These are phyloP conservation scores for Cryptococcus depauperatus DNA, from an alignment of 1,284 basidiomycete genomes.

Conservation along the genomic window DNA sequence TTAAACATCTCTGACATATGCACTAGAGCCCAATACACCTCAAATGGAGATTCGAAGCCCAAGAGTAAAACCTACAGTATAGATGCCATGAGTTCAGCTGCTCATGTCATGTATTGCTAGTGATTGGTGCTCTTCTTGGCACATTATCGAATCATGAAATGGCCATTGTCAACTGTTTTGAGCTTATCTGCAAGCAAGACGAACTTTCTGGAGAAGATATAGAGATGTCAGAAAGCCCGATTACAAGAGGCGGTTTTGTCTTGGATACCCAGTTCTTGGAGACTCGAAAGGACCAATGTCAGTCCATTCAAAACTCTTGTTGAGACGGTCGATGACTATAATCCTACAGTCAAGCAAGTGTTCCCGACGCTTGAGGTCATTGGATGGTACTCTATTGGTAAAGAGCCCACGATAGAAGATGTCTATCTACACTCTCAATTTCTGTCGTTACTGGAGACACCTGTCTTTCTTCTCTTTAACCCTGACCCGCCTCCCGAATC, in stretches of 20 bases:
- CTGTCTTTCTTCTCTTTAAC: conserved; percentile 49
- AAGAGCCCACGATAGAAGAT: conserved; percentile 61
- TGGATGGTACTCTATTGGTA: conserved; percentile 89
- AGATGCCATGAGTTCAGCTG: too few relatives aligned
- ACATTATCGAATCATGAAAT: conserved; percentile 88
- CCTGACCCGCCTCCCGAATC: conserved; percentile 26
- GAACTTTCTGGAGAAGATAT: conserved; percentile 14
- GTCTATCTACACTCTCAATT: conserved; percentile 74
- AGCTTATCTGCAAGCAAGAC: conserved; percentile 53
- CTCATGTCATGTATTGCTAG: too few relatives aligned
- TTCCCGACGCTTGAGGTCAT: conserved; percentile 94
- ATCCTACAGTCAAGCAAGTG: conserved; percentile 77
- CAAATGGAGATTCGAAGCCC: background rate
- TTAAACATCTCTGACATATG: conserved; percentile 94
- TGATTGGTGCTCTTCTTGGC: conserved; percentile 87
- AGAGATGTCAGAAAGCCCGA: conserved; percentile 30
- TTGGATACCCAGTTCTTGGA: conserved; percentile 71
- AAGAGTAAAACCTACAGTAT: too few relatives aligned
- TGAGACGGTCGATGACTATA: conserved; percentile 1
- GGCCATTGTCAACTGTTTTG: conserved; percentile 94
- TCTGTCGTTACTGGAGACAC: conserved; percentile 48
- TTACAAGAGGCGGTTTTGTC: conserved; percentile 31
- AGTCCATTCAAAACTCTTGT: conserved; percentile 28
- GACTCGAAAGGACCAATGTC: conserved; percentile 82
- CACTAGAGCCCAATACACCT: conserved; percentile 58